Evolutionary conservation across 2,329 filamentous ascomycete genomes (phyloP).

Genomic region (Fusarium denticulatum): DNA sequence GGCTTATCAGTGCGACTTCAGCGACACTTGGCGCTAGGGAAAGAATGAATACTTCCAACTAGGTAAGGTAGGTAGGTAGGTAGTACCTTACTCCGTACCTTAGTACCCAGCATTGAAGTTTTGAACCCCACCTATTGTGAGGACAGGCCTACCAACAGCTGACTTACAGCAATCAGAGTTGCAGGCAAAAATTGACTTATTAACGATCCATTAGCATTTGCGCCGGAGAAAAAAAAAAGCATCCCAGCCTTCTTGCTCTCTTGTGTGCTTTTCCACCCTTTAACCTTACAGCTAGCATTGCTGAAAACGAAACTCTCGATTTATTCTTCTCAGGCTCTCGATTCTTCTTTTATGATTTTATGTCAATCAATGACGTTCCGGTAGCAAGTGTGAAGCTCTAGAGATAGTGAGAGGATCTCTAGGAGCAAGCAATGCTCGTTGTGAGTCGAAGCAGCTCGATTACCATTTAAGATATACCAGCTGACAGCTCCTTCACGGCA

Average conservation of each 20-base stretch:
- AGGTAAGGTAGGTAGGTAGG: too few relatives aligned
- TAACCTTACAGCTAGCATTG: conserved; percentile 1
- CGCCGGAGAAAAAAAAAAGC: conserved; percentile 38
- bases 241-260: conserved; percentile 29
- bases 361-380: conserved; percentile 66
- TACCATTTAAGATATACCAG: conserved; percentile 21
- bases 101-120: background rate
- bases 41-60: conserved; percentile 20
- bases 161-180: conserved; percentile 43
- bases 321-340: background rate
- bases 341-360: conserved; percentile 17
- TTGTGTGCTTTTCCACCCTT: background rate
- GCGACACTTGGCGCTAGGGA: conserved; percentile 22
- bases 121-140: conserved; percentile 32
- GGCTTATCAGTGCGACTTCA: conserved; percentile 34
- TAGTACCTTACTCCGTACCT: background rate
- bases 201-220: conserved; percentile 31
- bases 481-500: conserved; percentile 47
- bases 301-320: background rate
- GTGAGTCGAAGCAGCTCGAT: conserved; percentile 54
- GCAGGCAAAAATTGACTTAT: conserved; percentile 38
- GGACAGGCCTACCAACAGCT: conserved; percentile 21
- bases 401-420: conserved; percentile 82
- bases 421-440: conserved; percentile 70
- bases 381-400: conserved; percentile 80